A percentile compares a stretch with the other conserved stretches of the same genome.
phyloP scores from a whole-genome alignment of 75 land plant species.

The Cupressus sempervirens region DNA sequence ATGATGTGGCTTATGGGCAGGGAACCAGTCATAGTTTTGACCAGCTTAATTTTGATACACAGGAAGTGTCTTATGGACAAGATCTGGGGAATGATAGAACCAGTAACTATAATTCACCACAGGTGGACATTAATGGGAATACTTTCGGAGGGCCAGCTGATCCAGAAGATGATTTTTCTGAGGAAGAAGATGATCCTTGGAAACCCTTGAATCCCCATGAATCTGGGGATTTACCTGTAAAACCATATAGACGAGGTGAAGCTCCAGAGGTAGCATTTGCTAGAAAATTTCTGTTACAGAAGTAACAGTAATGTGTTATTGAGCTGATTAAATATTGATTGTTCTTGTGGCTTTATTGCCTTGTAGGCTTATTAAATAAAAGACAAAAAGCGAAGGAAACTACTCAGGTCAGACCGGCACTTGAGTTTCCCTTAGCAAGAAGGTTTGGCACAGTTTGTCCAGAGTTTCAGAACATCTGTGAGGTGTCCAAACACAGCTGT shows the following conservation, averaged over 20 bases:
- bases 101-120: neutral
- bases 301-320: neutral
- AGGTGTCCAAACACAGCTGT: conserved; percentile 4
- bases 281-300: neutral
- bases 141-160: conserved; percentile 5
- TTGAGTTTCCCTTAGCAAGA: conserved; percentile 59
- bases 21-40: neutral
- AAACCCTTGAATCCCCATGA: conserved; percentile 89
- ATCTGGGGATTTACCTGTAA: conserved; percentile 72
- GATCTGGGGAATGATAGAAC: conserved; percentile 9
- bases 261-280: conserved; percentile 9
- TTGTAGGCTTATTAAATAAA: conserved; percentile 15
- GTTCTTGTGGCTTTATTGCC: neutral
- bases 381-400: conserved; percentile 10
- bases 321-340: neutral
- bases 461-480: conserved; percentile 40
- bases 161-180: conserved; percentile 36
- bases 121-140: neutral
- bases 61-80: too few relatives aligned
- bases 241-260: conserved; percentile 74
- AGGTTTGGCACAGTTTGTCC: conserved; percentile 35
- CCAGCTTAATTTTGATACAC: neutral
- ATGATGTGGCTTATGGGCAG: conserved; percentile 6
- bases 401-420: conserved; percentile 6
- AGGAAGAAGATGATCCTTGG: conserved; percentile 83